Evolutionary conservation across 192 early-diverging fungal species (phyloP), one percentile per base, ranked within the genome.

Genomic region (Backusella westeae): DNA sequence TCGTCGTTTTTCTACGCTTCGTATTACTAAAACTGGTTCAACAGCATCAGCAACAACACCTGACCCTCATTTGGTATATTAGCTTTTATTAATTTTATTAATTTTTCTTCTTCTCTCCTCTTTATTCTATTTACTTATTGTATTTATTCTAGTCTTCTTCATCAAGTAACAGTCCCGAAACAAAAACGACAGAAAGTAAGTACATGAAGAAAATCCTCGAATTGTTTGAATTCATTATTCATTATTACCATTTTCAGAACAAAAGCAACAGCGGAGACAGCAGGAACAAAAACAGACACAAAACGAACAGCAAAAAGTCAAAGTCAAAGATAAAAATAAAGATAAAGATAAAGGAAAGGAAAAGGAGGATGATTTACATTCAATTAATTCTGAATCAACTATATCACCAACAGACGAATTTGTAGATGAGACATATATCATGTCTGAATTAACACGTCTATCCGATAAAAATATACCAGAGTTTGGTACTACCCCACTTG

Each of bases 381-480:
- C 70, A 32, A 46, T 71, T 12, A 36, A 71, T 32, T 71, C 70
- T 32, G 44, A 49, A 15, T 71, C 70, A 44, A 71, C 70, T 7
- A 39, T 44, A 44, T 71, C 41, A 34, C 39, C 42, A 39, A 2
- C 39, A 34, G 41, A 71, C 15, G 70, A 41, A 69, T 41, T 69
- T 38, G 35, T 38, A 38, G 36, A 39, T n/a, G 35, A 23, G 1
- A 14, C 34, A 9, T 41, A 69, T 23, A 23, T 41, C n/a, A 39
- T 38, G 21, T 38, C 68, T 56, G 73, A 52, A 15, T 56, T 73
- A 34, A 67, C 52, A 66, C 53, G 53, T 63, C 32, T 74, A 44
- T 46, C 44, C 6, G 70, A 71, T 41, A 63, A 19, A 15, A 71
- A 36, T 12, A 71, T 42, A 32, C 8, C 39, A 19, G 34, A 32